phyloP scores from a whole-genome alignment of 2,329 filamentous ascomycete species.

The Botrytis fragariae region DNA sequence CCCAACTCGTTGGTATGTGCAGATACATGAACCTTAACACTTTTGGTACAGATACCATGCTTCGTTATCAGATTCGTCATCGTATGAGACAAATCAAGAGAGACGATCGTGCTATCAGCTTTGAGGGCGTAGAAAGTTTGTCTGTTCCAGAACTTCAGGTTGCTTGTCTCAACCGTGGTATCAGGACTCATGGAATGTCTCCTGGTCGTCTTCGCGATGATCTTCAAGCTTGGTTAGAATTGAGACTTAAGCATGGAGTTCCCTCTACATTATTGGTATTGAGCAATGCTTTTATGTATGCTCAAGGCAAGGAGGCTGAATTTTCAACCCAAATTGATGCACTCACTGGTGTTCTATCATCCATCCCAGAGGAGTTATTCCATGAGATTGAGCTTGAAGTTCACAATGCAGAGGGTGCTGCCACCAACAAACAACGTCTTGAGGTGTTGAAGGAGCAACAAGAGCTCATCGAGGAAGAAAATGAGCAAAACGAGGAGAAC shows the following conservation, averaged over 20 bases:
- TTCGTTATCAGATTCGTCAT: conserved; percentile 94
- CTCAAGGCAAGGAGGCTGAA: conserved; percentile 76
- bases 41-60: conserved; percentile 96
- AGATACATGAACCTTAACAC: conserved; percentile 97
- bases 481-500: conserved; percentile 82
- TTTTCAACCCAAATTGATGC: conserved; percentile 90
- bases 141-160: conserved; percentile 92
- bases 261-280: conserved; percentile 93
- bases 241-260: conserved; percentile 90
- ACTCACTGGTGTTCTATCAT: conserved; percentile 85
- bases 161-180: conserved; percentile 86
- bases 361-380: conserved; percentile 96
- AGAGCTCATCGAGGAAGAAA: conserved; percentile 96
- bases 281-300: conserved; percentile 97
- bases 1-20: conserved; percentile 96
- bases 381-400: conserved; percentile 99
- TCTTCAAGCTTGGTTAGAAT: conserved; percentile 88
- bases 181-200: conserved; percentile 88
- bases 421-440: conserved; percentile 97
- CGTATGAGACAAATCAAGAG: conserved; percentile 99
- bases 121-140: conserved; percentile 87
- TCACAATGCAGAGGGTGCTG: conserved; percentile 91
- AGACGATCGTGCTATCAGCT: conserved; percentile 90
- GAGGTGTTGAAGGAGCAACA: conserved; percentile 98
- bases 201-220: conserved; percentile 86